These are phyloP conservation scores for Sporothrix brunneoviolacea DNA, from an alignment of 2,329 filamentous ascomycete species.

Conservation along the genomic window DNA sequence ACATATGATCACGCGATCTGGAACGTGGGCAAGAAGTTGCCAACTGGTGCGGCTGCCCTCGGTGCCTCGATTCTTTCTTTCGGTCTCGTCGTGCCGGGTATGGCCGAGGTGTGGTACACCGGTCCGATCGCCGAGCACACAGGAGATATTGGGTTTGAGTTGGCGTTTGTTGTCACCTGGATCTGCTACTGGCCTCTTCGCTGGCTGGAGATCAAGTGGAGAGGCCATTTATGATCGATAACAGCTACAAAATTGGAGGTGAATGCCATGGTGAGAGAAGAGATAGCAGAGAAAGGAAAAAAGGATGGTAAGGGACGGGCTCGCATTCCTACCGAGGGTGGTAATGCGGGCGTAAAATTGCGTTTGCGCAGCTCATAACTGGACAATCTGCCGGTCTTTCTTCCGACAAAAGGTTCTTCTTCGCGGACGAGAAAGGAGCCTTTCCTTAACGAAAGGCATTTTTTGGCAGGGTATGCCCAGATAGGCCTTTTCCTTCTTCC, in stretches of 20 bases:
- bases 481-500: neutral
- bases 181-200: slow-evolving; percentile 43
- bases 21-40: slow-evolving; percentile 39
- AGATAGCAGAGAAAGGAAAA: neutral
- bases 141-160: slow-evolving; percentile 61
- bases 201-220: slow-evolving; percentile 33
- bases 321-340: too few species aligned
- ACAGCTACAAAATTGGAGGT: neutral
- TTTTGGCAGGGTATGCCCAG: neutral
- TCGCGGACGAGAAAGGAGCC: neutral
- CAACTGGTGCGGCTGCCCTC: slow-evolving; percentile 41
- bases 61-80: slow-evolving; percentile 39
- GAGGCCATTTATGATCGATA: slow-evolving; percentile 24
- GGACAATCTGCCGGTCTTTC: too few species aligned
- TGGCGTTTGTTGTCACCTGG: slow-evolving; percentile 48
- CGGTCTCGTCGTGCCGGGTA: slow-evolving; percentile 50
- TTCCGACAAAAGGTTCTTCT: neutral
- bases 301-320: neutral
- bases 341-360: neutral
- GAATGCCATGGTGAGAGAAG: neutral
- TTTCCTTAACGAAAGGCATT: neutral
- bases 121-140: slow-evolving; percentile 53
- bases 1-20: slow-evolving; percentile 42
- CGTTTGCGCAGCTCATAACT: too few species aligned
- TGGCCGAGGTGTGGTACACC: slow-evolving; percentile 55